Evolutionary conservation across 345 rosid genomes (phyloP), one percentile per base, ranked within the genome.

Genomic region (Reutealis trisperma): DNA sequence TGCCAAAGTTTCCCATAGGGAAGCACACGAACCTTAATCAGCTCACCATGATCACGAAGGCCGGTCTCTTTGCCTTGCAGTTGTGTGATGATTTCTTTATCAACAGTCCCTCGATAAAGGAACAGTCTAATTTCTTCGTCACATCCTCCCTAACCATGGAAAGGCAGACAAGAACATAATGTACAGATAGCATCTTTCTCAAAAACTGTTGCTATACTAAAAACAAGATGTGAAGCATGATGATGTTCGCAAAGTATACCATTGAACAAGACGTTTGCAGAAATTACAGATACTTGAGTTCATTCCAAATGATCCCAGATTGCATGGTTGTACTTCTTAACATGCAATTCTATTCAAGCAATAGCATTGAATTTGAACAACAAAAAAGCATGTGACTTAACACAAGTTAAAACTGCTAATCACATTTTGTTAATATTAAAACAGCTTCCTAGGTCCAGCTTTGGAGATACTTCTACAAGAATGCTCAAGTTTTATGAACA

Each of bases 1-100:
- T 83, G 94, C 99, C 98, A 93, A 47, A 93, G 94, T 67, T 90
- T 79, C 72, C 68, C 72, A 62, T 90, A 91, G 7, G 90, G 97
- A 58, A 95, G 79, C 7, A 88, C 84, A 47, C 75, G 84, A 80
- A 89, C 96, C 89, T 88, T 93, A 70, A 93, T 95, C 75, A 93
- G 80, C 88, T 95, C 98, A 0, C 98, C 94, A 6, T 86, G 91
- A 34, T 89, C 90, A 1, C 45, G 88, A 30, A 89, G 91, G 49
- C 99, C 98, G 19, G 94, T 82, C 86, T 92, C 91, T 85, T 88
- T 93, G 19, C 97, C 99, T 89, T 90, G 93, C 61, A 95, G 84
- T 67, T 88, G 89, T 44, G 61, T 81, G 80, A 90, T 88, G 15
- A 83, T 76, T 69, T 89, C 94, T 77, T 84, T 81, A 44, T 83